Evolutionary conservation across 2,329 filamentous ascomycete species (phyloP), one percentile per base, ranked within the genome.

Genomic region (Diaporthe helianthi): DNA sequence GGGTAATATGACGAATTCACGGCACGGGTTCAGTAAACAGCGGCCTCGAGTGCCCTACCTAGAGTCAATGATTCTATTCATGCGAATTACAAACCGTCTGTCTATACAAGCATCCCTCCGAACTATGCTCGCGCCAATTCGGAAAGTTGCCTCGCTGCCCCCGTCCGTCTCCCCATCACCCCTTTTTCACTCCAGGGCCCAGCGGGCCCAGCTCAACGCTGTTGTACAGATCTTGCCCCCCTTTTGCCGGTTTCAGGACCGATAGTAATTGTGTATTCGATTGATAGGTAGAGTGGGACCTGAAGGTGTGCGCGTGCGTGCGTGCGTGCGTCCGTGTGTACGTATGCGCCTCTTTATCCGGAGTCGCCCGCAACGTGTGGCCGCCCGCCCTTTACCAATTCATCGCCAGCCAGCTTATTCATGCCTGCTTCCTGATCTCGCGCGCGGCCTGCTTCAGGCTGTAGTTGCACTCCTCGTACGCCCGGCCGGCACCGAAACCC

Each of bases 381-480:
- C 46, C 24, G n/a, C 33, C 67, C 12, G 29, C 17, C 7, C 53
- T 15, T 10, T 41, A 24, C 41, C 41, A 0, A 46, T 10, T 15
- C 26, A 17, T 38, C n/a, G 17, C 5, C 49, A 2, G 2, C 4
- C n/a, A 17, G 31, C 29, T 67, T 19, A 13, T 17, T 67, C 22
- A 85, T 77, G 82, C 80, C 76, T 83, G 81, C 78, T 82, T 86
- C 82, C 85, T 86, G 74, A 89, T 81, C 68, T 88, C 86, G 75
- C 83, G 83, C 53, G 87, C 84, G 44, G 87, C 87, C 79, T 86
- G 84, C 82, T 89, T 90, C 76, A 90, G 80, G 83, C 85, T 91
- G 84, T 87, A 92, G 85, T 99, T 97, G 83, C 96, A 98, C 86
- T 99, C 96, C 83, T 99, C 96, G 86, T 97, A 99, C 69, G 96